Conservation (phyloP, 495 filamentous ascomycete species). For the Lentithecium fluviatile region DNA sequence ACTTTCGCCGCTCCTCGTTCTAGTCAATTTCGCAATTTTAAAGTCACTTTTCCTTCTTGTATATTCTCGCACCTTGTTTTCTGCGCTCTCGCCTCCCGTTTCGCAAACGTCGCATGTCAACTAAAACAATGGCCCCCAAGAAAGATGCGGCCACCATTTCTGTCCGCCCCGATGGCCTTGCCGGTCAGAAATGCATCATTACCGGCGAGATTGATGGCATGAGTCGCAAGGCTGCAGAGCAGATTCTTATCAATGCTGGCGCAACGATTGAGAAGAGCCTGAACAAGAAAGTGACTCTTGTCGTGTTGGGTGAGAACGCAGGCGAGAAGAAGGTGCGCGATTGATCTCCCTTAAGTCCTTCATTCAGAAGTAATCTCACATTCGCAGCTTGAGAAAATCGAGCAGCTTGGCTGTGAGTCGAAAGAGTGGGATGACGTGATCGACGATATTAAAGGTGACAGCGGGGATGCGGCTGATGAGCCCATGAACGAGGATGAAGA, state of each 20-base stretch:
- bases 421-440: constrained; percentile 26
- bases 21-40: not conserved
- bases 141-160: constrained; percentile 14
- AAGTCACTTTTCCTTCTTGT: no score
- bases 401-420: constrained; percentile 17
- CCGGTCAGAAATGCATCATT: constrained; percentile 20
- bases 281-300: constrained; percentile 30
- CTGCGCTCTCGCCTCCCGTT: no score
- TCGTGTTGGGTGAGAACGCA: constrained; percentile 16
- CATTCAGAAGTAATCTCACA: no score
- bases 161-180: constrained; percentile 13
- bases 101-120: no score
- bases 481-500: constrained; percentile 5
- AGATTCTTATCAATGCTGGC: constrained; percentile 24
- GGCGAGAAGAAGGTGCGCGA: constrained; percentile 16
- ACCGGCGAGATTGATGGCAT: constrained; percentile 23
- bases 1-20: constrained; percentile 2
- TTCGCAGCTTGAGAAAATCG: constrained; percentile 17
- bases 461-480: not conserved
- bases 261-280: constrained; percentile 25
- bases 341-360: no score
- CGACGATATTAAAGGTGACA: constrained; percentile 22
- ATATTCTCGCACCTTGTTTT: not conserved
- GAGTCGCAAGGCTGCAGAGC: constrained; percentile 13
- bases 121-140: constrained; percentile 15